Base-by-base conservation (phyloP, 148 eudicot species). In the Spergularia bocconei region DNA sequence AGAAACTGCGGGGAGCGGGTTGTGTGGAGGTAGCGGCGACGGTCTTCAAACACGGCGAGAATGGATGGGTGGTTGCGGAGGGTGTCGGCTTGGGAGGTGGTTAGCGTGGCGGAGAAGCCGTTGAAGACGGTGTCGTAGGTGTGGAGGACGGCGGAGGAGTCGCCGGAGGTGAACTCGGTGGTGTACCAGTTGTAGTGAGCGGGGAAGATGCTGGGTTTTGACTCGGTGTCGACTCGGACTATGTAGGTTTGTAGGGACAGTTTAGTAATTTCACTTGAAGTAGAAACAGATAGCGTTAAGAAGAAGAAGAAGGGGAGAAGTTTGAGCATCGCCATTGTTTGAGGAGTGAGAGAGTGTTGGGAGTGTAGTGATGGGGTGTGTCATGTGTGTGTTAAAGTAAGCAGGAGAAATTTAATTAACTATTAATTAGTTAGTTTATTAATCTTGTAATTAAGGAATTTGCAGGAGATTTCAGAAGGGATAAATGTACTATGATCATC, bases 1-100 rank as follows among this genome's bases (percentile, higher is more conserved):
- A 96, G 84, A 66, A 96, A 92, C 75, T 96, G 99, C 21, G 99
- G 99, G 29, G 99, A 96, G 12, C 99, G 88, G 7, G 99, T 96
- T 39, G 99, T 96, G 80, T 91, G 97, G 60, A 96, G 93, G n/a
- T 80, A 47, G 1, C 99, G 77, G 2, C 84, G 88, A 33, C 82
- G 82, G 85, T 96, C 99, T 70, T 85, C 87, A 67, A 96, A 67
- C 5, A 91, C 84, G 9, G 93, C 87, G 44, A 96, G 88, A n/a
- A 92, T 77, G 0, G 94, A 85, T 6, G 93, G 97, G 81, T 90
- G 91, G 29, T 72, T 63, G 9, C 79, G 72, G 25, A 86, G 82
- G 4, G 60, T 4, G 10, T 84, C 75, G 15, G 91, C 93, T 12
- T 86, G 84, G 5, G 83, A 17, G 0, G 89, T 73, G 20, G 91